Conservation (phyloP, 2,329 filamentous ascomycete genomes). For the Sclerotinia borealis region DNA sequence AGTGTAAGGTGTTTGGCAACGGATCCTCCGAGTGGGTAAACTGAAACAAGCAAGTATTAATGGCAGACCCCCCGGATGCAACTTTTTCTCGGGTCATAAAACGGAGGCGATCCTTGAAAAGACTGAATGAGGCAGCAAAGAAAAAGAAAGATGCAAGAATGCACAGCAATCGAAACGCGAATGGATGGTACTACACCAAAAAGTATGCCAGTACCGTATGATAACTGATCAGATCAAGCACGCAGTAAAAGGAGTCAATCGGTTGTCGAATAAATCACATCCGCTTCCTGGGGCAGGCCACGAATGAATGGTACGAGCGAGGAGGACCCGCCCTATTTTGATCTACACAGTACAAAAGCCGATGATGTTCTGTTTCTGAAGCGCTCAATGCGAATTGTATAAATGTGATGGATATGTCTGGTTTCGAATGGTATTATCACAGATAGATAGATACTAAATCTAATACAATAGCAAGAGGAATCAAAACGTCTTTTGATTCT, state of each 20-base stretch:
- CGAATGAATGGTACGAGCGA: conserved; percentile 12
- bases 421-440: background rate
- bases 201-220: background rate
- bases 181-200: background rate
- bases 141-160: background rate
- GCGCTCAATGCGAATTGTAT: conserved; percentile 1
- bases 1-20: conserved; percentile 6
- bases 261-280: conserved; percentile 7
- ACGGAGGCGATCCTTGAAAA: conserved; percentile 1
- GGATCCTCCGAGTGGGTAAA: conserved; percentile 1
- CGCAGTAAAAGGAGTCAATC: conserved; percentile 4
- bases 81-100: background rate
- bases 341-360: conserved; percentile 7
- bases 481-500: background rate
- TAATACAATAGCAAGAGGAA: background rate
- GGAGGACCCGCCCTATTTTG: conserved; percentile 8
- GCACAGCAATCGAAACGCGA: conserved; percentile 2
- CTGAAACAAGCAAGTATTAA: conserved; percentile 10
- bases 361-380: conserved; percentile 5
- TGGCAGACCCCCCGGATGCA: background rate
- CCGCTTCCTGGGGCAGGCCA: conserved; percentile 6
- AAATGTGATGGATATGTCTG: background rate
- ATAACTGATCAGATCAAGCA: background rate
- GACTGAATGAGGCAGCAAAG: background rate
- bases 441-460: background rate